Base-by-base conservation (phyloP, 306 rosid species). In the Abrus precatorius region DNA sequence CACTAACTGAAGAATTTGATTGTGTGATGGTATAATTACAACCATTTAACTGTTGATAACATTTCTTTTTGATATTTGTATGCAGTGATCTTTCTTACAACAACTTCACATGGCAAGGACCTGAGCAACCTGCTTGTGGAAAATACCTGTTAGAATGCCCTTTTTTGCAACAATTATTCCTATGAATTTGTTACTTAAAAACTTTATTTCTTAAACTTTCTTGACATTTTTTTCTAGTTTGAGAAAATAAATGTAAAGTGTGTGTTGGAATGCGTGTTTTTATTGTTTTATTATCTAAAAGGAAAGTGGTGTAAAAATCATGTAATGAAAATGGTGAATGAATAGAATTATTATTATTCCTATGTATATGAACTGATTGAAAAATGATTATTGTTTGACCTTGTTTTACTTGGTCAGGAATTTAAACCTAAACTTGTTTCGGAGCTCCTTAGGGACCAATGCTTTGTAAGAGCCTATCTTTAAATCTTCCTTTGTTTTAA, bases 1-100 rank as follows among this genome's bases (percentile, higher is more conserved):
- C 55, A n/a, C 56, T 30, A 38, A 30, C 36, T 66, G 67, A 73
- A 49, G 41, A 68, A 43, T 77, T 30, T 81, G 60, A 53, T 55
- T 76, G 14, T 69, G 27, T 59, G 28, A 54, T 62, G 32, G 32
- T 70, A 40, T 60, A 33, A 10, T 72, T 65, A 54, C 34, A 64
- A 55, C n/a, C 48, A 54, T 64, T 74, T 29, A 65, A 38, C 30
- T 40, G 28, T 50, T 69, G 82, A 82, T 75, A 53, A 27, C n/a
- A 6, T 69, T 61, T 45, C 61, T 66, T 79, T 65, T 20, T 56
- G 9, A 56, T 86, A 61, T 49, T 85, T 80, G 71, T 69, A 30
- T 83, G 83, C 90, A 95, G 99, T 67, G 97, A 95, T 85, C 95
- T 95, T 85, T 92, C 99, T 3, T 95, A 89, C 92, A 95, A 95